phyloP scores from a whole-genome alignment of 768 basidiomycete species.

The Tylopilus sp. region DNA sequence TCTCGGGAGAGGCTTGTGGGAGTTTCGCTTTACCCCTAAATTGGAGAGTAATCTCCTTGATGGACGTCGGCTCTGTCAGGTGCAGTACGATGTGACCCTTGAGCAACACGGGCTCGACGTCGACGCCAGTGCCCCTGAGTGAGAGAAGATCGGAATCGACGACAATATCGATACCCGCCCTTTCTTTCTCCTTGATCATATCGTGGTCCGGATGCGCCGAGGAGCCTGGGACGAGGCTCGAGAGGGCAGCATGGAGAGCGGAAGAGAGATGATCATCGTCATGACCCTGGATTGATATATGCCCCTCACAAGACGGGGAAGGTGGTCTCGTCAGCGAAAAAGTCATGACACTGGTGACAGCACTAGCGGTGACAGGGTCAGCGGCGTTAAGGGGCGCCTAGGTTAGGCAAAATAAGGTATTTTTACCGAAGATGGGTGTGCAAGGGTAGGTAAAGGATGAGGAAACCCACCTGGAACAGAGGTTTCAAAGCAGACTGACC shows the following conservation, averaged over 20 bases:
- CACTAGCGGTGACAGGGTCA: slow-evolving; percentile 8
- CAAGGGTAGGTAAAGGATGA: neutral
- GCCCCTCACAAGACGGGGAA: slow-evolving; percentile 26
- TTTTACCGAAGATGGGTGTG: neutral
- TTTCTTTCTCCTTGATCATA: slow-evolving; percentile 45
- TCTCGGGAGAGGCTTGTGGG: slow-evolving; percentile 53
- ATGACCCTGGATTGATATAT: slow-evolving; percentile 22
- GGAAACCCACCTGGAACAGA: neutral
- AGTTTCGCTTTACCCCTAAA: slow-evolving; percentile 81
- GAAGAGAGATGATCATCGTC: slow-evolving; percentile 35
- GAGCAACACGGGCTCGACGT: slow-evolving; percentile 79
- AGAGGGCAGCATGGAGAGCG: slow-evolving; percentile 39
- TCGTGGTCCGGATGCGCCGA: slow-evolving; percentile 30
- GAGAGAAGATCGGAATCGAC: slow-evolving; percentile 68
- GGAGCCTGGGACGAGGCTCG: slow-evolving; percentile 24
- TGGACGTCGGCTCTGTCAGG: slow-evolving; percentile 77
- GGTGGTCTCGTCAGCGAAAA: slow-evolving; percentile 34
- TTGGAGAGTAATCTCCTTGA: slow-evolving; percentile 80
- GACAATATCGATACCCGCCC: slow-evolving; percentile 67
- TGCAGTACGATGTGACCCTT: slow-evolving; percentile 79
- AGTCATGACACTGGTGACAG: slow-evolving; percentile 34
- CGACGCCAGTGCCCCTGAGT: slow-evolving; percentile 76
- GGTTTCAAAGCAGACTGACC: slow-evolving; percentile 9
- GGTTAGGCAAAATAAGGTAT: neutral
- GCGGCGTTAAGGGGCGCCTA: slow-evolving; percentile 8